Base-by-base conservation (phyloP, 2,329 filamentous ascomycete genomes). In the Trichoderma lentiforme region DNA sequence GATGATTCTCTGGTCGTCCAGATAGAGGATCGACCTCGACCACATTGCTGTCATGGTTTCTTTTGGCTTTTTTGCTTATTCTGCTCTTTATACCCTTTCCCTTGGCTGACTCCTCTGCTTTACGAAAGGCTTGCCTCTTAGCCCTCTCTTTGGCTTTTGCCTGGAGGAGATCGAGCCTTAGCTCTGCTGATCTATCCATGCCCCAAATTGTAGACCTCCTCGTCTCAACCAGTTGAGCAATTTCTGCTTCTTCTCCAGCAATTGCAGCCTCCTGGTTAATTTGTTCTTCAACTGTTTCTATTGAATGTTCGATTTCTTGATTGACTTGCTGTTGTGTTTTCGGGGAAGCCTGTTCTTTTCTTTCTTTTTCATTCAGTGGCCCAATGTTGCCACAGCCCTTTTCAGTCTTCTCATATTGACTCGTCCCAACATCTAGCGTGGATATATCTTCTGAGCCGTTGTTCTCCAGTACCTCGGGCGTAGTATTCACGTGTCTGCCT, bases 141-240 rank as follows among this genome's bases (percentile, higher is more conserved):
- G 63, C 69, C 62, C 53, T 11, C 24, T 39, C 60, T 24, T 26
- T 9, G 8, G 70, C 70, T 15, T 51, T 71, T 5, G 34, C 70
- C 36, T 64, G 32, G 6, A 71, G 68, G 12, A 18, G 3, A 24
- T 14, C 5, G 6, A 64, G 18, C 24, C 60, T 65, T 56, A 43
- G 26, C 15, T 71, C 58, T 6, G 12, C 28, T 12, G 8, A 11
- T 26, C 18, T 69, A 15, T 21, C 18, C 7, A 69, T 79, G 71
- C 62, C 77, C 74, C 84, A 85, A 3, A 21, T 71, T 69, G 14
- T 61, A 73, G 18, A 61, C 0, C 81, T 81, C 74, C 86, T 87
- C 77, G 87, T 88, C 21, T 82, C 80, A 61, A 83, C 84, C 3
- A 86, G 77, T 4, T 78, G 76, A 15, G 78, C 81, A 12, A 85